Evolutionary conservation across 2,329 filamentous ascomycete species (phyloP).

Genomic region (Colletotrichum sp.): DNA sequence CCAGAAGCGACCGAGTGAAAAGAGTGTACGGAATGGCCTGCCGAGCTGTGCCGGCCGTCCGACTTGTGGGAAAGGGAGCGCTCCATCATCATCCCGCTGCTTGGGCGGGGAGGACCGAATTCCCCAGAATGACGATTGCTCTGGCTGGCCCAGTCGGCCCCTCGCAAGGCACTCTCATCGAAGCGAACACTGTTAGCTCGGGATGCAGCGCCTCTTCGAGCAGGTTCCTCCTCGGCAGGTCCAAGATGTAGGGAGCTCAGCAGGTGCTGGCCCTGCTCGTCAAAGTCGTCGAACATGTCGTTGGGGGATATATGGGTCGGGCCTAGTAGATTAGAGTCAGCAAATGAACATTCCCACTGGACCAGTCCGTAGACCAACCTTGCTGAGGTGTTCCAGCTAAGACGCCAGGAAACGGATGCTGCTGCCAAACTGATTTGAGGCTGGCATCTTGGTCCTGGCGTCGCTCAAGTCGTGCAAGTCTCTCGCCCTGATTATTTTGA

Average conservation of each 20-base stretch:
- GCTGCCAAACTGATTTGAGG: constrained; percentile 88
- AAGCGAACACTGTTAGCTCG: constrained; percentile 97
- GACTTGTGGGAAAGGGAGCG: constrained; percentile 93
- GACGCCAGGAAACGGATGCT: constrained; percentile 89
- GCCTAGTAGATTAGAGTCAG: constrained; percentile 55
- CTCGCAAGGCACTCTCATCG: constrained; percentile 92
- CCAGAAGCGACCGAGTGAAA: constrained; percentile 77
- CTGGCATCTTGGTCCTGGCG: constrained; percentile 71
- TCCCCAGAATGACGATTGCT: constrained; percentile 84
- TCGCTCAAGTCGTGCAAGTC: constrained; percentile 67
- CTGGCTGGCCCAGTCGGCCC: constrained; percentile 80
- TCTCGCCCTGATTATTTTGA: constrained; percentile 67
- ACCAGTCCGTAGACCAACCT: constrained; percentile 61
- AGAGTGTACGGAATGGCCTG: constrained; percentile 70
- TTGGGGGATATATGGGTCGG: constrained; percentile 79
- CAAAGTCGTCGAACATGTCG: constrained; percentile 89
- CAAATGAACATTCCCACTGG: not conserved
- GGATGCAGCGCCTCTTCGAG: constrained; percentile 84
- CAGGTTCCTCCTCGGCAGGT: constrained; percentile 79
- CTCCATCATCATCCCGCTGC: constrained; percentile 88
- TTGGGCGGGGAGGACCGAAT: constrained; percentile 76
- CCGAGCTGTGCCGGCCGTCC: constrained; percentile 91
- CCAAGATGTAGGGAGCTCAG: constrained; percentile 85
- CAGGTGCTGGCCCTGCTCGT: constrained; percentile 82
- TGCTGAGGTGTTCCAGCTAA: constrained; percentile 85